A percentile compares a stretch with the other conserved stretches of the same genome.
These are phyloP conservation scores for Aureobasidium sp. DNA, from an alignment of 2,329 filamentous ascomycete genomes.

Conservation along the genomic window DNA sequence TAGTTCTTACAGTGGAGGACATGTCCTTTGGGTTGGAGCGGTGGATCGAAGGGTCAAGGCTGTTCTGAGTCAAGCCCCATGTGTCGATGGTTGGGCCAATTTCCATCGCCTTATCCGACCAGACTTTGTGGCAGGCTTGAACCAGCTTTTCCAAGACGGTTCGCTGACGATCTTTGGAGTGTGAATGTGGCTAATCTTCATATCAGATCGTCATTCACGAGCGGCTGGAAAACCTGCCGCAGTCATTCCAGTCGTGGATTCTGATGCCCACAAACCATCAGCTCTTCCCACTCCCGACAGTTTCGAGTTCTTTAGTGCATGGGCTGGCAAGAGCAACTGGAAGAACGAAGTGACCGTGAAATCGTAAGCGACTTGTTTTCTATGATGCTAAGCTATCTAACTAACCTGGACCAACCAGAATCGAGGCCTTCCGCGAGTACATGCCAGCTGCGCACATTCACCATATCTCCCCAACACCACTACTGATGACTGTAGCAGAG, in stretches of 20 bases:
- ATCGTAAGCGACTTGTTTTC: slow-evolving; percentile 16
- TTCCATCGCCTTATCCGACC: slow-evolving; percentile 30
- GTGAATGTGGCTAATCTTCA: neutral
- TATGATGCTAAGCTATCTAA: neutral
- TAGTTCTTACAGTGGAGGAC: slow-evolving; percentile 32
- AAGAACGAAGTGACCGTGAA: slow-evolving; percentile 35
- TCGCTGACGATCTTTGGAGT: neutral
- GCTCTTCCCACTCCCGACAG: slow-evolving; percentile 32
- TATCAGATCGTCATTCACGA: neutral
- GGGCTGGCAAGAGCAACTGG: slow-evolving; percentile 31
- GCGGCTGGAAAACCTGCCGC: neutral
- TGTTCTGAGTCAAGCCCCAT: slow-evolving; percentile 31
- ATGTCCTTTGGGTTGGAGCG: slow-evolving; percentile 35
- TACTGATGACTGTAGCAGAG: slow-evolving; percentile 32
- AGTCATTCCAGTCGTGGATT: slow-evolving; percentile 3
- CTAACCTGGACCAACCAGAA: too few species aligned
- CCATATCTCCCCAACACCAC: slow-evolving; percentile 24
- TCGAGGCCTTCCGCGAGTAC: slow-evolving; percentile 26
- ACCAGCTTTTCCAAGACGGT: slow-evolving; percentile 7
- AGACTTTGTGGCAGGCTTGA: slow-evolving; percentile 25
- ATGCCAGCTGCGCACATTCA: slow-evolving; percentile 28
- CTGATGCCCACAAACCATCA: slow-evolving; percentile 25
- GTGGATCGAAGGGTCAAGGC: slow-evolving; percentile 35
- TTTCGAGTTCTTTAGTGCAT: slow-evolving; percentile 30
- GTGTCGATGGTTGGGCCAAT: slow-evolving; percentile 32